Percentiles rank a stretch among this genome's conserved stretches.
Conservation (phyloP, 2,329 filamentous ascomycete genomes). For the Xylariaceae sp. region DNA sequence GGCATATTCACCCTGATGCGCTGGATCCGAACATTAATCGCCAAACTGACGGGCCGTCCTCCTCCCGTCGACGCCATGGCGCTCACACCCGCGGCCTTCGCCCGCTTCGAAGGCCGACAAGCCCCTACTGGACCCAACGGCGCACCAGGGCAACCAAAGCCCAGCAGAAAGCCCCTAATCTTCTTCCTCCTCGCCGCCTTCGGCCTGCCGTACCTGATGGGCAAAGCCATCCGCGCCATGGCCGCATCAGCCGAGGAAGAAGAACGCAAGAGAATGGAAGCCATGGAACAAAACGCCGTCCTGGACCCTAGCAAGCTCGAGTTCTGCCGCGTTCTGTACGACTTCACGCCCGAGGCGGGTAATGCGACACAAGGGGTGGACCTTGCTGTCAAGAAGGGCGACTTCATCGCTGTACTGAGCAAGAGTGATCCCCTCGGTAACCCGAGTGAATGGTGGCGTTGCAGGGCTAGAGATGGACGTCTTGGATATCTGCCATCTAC, state of each 20-base stretch:
- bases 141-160: conserved; percentile 62
- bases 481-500: conserved; percentile 90
- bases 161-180: conserved; percentile 91
- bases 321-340: conserved; percentile 92
- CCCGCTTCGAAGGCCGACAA: conserved; percentile 75
- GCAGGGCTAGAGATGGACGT: conserved; percentile 82
- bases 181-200: conserved; percentile 95
- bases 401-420: conserved; percentile 88
- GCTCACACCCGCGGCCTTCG: conserved; percentile 87
- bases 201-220: conserved; percentile 93
- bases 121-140: conserved; percentile 54
- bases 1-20: conserved; percentile 95
- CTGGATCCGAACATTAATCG: conserved; percentile 88
- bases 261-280: conserved; percentile 59
- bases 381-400: conserved; percentile 88
- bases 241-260: conserved; percentile 84
- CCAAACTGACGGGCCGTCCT: conserved; percentile 88
- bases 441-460: conserved; percentile 95
- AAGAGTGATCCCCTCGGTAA: conserved; percentile 92
- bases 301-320: conserved; percentile 90
- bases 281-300: conserved; percentile 50
- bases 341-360: conserved; percentile 80
- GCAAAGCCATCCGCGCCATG: conserved; percentile 85
- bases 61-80: conserved; percentile 82
- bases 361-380: conserved; percentile 69